These are phyloP conservation scores for Kwoniella heveanensis DNA, from an alignment of 768 basidiomycete species.

Conservation along the genomic window DNA sequence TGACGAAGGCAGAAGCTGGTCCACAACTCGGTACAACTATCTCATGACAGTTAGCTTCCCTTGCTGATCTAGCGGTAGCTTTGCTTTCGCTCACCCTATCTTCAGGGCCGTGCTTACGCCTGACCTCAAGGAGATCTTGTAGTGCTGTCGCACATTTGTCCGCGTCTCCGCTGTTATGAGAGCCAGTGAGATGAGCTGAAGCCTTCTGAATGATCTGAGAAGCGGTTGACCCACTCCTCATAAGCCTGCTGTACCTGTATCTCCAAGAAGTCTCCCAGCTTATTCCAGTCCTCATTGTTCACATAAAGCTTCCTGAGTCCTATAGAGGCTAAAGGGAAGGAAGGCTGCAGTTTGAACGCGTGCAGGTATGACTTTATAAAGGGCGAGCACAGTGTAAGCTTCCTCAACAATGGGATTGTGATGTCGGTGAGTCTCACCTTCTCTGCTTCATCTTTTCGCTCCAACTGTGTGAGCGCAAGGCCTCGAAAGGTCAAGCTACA, in stretches of 20 bases:
- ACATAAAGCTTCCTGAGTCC: constrained; percentile 52
- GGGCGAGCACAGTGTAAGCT: neutral
- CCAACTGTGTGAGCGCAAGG: constrained; percentile 74
- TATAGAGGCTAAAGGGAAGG: constrained; percentile 68
- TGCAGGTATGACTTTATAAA: constrained; percentile 69
- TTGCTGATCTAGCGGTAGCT: neutral
- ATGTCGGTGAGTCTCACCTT: constrained; percentile 64
- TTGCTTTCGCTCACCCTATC: constrained; percentile 60
- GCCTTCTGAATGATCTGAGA: too few relatives aligned
- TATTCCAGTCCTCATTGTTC: constrained; percentile 34
- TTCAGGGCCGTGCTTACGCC: constrained; percentile 65
- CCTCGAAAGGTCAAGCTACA: constrained; percentile 81
- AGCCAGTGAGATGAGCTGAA: too few relatives aligned
- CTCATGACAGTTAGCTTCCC: neutral
- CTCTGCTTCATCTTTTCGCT: constrained; percentile 73
- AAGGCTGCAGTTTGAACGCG: constrained; percentile 70
- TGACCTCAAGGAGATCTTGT: constrained; percentile 72
- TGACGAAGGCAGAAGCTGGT: constrained; percentile 74
- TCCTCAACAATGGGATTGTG: constrained; percentile 5
- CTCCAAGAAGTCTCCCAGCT: constrained; percentile 56
- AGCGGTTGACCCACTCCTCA: constrained; percentile 61
- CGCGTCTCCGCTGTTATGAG: constrained; percentile 65
- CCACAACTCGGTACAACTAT: constrained; percentile 70
- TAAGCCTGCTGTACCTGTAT: constrained; percentile 65
- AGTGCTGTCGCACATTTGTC: constrained; percentile 77